Evolutionary conservation across 148 eudicot species (phyloP), one percentile per base, ranked within the genome.

Genomic region (Camellia lanceoleosa): DNA sequence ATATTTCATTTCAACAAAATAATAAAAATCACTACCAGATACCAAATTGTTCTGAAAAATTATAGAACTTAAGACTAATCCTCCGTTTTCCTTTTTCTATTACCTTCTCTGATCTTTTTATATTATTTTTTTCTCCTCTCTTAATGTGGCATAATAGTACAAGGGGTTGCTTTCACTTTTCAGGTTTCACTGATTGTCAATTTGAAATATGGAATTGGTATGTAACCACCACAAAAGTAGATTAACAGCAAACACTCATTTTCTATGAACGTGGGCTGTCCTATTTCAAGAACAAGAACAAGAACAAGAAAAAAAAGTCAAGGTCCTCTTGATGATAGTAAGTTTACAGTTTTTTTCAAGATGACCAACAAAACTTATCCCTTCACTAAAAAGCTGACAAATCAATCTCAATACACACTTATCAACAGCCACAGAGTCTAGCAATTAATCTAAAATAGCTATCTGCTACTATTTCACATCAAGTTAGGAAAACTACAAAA

Each of bases 401-500:
- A 68, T 68, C 52, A 68, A 42, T 44, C 49, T 15, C 13, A 10
- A 68, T 11, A 44, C 13, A 15, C 19, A 15, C 64, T 60, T 5
- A 52, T 23, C n/a, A 56, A 30, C 10, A 14, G 41, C 43, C 68
- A 66, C n/a, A n/a, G 78, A 23, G 11, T 19, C 54, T 41, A 52
- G 38, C 16, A 51, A 46, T 68, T 51, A 52, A 70, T 77, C n/a
- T 78, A 42, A 68, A 51, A 14, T 20, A 74, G 51, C 65, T 30
- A 74, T 56, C 44, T 12, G 19, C 43, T 5, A 51, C 67, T 58
- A 14, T 58, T 59, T 44, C 49, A 16, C 5, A 16, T 23, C 61
- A 66, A 18, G 54, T 70, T 3, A 23, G 62, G 46, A 69, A 19
- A 30, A 60, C 69, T 43, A 43, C 59, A 61, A 72, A 30, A 1